Conservation (phyloP, 306 rosid species). For the Adenanthera pavonina region DNA sequence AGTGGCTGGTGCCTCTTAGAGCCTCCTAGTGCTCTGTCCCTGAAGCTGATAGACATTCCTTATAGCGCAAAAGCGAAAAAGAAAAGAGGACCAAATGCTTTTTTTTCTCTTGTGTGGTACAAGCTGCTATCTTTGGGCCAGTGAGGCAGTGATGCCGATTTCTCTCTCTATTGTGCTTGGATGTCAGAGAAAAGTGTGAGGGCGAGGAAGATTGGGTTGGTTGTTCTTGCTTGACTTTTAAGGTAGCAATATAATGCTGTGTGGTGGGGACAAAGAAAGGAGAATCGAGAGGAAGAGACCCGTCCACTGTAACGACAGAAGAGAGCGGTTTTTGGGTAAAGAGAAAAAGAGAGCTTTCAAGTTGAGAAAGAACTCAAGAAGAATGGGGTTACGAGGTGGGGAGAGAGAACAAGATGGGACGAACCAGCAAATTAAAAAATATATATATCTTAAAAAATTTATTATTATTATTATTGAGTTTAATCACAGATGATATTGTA, state of each 20-base stretch:
- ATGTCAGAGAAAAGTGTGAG: constrained; percentile 37
- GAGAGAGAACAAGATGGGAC: background rate
- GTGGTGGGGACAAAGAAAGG: constrained; percentile 36
- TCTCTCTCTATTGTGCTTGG: constrained; percentile 14
- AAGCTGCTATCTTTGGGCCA: constrained; percentile 43
- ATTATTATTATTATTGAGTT: too few relatives aligned
- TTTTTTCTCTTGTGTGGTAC: constrained; percentile 32
- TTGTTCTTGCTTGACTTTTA: constrained; percentile 68
- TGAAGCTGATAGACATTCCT: constrained; percentile 60
- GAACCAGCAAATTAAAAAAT: background rate
- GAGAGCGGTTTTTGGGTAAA: background rate
- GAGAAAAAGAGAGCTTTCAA: background rate
- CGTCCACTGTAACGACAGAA: background rate
- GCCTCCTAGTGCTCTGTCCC: constrained; percentile 54
- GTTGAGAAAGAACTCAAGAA: background rate
- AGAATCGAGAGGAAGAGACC: background rate
- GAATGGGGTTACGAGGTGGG: background rate
- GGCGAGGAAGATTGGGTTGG: constrained; percentile 19
- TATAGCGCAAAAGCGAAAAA: background rate
- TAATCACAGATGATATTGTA: too few relatives aligned
- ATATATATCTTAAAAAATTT: too few relatives aligned
- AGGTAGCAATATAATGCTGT: constrained; percentile 46
- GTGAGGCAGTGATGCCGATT: constrained; percentile 21
- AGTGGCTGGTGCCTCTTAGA: constrained; percentile 45
- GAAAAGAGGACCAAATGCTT: constrained; percentile 23